Evolutionary conservation across 805 yeast genomes (phyloP), one percentile per base, ranked within the genome.

Genomic region (Ogataea naganishii): DNA sequence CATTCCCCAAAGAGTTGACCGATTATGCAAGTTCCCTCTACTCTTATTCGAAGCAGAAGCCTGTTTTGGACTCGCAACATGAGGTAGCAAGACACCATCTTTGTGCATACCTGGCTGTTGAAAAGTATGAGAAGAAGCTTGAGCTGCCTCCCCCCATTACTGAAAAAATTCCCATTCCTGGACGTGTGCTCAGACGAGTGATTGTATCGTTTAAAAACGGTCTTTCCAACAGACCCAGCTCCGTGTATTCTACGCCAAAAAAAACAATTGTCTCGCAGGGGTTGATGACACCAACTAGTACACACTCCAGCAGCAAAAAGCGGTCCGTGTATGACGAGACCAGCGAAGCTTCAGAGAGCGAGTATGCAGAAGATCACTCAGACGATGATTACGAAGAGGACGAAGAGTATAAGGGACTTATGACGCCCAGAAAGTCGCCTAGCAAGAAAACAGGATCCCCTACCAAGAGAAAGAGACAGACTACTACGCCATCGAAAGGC

Each of bases 31-130:
- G 56, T 20, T 61, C 68, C 3, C 45, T 75, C 10, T 74, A 75
- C 43, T 50, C 67, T 1, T 65, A 79, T 14, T 58, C 79, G n/a
- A 70, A 62, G 33, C 63, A 66, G 26, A 68, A 69, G 35, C 48
- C 54, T 19, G 23, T 29, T 3, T 48, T 80, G 14, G 64, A 71
- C 10, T 63, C 64, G 16, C 62, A 62, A 23, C 70, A 73, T 30
- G 88, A 80, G 38, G 57, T 69, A 2, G 85, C 84, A 2, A 58
- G 89, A 31, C 66, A 65, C 32, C 88, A 80, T 47, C 48, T 81
- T 9, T 75, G 85, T 48, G 80, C 85, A 5, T 71, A 58, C 37
- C 47, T 79, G 15, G 78, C 82, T 0, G 67, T 69, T 10, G 75
- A 73, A 34, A 62, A 62, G 37, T 62, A 69, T 24, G 55, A 56